Evolutionary conservation across 768 basidiomycete species (phyloP).

Genomic region (Gelatoporia subvermispora): DNA sequence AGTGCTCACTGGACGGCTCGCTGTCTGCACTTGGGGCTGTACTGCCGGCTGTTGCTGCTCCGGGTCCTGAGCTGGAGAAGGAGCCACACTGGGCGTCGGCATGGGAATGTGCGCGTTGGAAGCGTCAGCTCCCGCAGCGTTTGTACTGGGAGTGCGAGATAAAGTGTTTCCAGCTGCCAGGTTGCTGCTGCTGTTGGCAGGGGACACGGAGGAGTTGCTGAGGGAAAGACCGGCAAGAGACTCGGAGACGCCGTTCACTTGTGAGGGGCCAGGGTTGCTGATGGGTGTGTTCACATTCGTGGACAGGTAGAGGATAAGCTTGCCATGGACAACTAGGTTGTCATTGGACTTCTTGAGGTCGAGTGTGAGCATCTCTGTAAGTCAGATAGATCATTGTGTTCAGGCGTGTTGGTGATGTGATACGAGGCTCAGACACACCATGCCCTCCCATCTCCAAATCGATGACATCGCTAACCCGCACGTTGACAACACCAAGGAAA

Average conservation of each 20-base stretch:
- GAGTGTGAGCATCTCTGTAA: conserved; percentile 83
- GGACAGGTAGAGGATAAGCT: conserved; percentile 93
- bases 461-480: conserved; percentile 83
- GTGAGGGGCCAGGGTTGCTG: conserved; percentile 76
- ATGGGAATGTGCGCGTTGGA: conserved; percentile 32
- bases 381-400: not conserved
- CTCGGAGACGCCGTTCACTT: conserved; percentile 52
- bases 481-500: conserved; percentile 95
- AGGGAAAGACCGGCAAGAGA: conserved; percentile 60
- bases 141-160: conserved; percentile 65
- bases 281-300: conserved; percentile 87
- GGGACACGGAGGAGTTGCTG: conserved; percentile 58
- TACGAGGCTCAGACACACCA: conserved; percentile 50
- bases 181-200: conserved; percentile 32
- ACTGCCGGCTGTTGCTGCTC: conserved; percentile 11
- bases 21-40: conserved; percentile 18
- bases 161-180: conserved; percentile 34
- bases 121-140: conserved; percentile 48
- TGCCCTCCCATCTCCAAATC: conserved; percentile 92
- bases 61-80: conserved; percentile 6
- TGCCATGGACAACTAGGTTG: conserved; percentile 95
- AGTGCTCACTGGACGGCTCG: conserved; percentile 34
- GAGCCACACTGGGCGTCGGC: conserved; percentile 31
- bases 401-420: not conserved
- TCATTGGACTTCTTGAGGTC: conserved; percentile 99